Percentiles rank a stretch among this genome's conserved stretches.
Evolutionary conservation across 768 basidiomycete species (phyloP).

Genomic region (Boletales sp.): DNA sequence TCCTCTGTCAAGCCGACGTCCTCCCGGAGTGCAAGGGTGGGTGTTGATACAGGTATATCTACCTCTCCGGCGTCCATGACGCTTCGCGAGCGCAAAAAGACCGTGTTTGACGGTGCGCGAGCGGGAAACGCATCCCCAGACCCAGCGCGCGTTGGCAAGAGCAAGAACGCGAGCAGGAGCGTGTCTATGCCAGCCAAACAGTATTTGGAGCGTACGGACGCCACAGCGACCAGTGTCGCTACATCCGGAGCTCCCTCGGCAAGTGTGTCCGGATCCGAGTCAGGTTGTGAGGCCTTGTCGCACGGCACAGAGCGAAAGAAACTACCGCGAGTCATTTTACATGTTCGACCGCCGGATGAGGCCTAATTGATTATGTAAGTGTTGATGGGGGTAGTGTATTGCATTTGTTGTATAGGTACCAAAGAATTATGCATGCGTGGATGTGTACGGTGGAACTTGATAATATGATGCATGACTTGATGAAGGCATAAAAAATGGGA

Average conservation of each 20-base stretch:
- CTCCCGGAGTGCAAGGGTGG: not conserved
- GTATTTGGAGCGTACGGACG: not conserved
- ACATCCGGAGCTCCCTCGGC: not conserved
- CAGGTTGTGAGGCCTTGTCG: not conserved
- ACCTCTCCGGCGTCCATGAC: conserved; percentile 40
- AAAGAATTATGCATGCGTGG: too few relatives aligned
- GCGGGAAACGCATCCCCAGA: not conserved
- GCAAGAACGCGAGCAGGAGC: conserved; percentile 1
- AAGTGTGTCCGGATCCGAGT: not conserved
- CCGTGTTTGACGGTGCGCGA: not conserved
- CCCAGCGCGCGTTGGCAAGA: not conserved
- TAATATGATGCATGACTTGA: too few relatives aligned
- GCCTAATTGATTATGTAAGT: not conserved
- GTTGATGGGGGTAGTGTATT: too few relatives aligned
- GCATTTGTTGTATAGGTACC: too few relatives aligned
- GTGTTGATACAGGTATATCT: not conserved
- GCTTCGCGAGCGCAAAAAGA: conserved; percentile 48
- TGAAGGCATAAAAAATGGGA: too few relatives aligned
- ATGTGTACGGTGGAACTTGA: too few relatives aligned
- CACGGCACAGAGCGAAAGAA: conserved; percentile 40
- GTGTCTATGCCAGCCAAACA: conserved; percentile 1
- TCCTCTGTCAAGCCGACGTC: not conserved
- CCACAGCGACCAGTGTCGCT: not conserved
- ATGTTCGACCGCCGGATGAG: conserved; percentile 42
- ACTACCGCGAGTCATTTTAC: conserved; percentile 52